Percentiles rank a stretch among this genome's conserved stretches.
These are phyloP conservation scores for Gomphus bonarii DNA, from an alignment of 1,284 basidiomycete species.

Conservation along the genomic window DNA sequence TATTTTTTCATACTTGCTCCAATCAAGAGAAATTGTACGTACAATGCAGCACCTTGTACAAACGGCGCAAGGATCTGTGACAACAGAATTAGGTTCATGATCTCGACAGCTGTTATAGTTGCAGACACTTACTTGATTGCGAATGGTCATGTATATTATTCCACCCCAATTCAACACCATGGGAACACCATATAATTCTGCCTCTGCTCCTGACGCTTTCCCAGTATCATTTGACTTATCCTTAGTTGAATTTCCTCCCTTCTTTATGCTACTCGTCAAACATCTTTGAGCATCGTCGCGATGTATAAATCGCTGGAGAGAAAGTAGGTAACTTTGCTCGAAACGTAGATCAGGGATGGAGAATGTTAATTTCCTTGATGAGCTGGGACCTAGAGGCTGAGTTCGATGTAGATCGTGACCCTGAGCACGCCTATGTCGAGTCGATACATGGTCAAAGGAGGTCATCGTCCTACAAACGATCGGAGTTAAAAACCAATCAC, in stretches of 20 bases:
- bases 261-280: neutral
- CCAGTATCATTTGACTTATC: constrained; percentile 1
- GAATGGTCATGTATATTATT: constrained; percentile 50
- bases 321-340: constrained; percentile 52
- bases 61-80: constrained; percentile 45
- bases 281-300: neutral
- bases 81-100: neutral
- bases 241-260: constrained; percentile 14
- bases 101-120: neutral
- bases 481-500: constrained; percentile 6
- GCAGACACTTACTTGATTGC: constrained; percentile 37
- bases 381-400: neutral
- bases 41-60: constrained; percentile 65
- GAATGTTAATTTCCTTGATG: neutral
- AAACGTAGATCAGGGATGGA: constrained; percentile 61
- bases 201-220: neutral
- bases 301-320: constrained; percentile 21
- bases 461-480: neutral
- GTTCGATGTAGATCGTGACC: neutral
- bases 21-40: constrained; percentile 14
- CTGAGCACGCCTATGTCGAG: neutral
- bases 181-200: constrained; percentile 19
- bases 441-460: constrained; percentile 5
- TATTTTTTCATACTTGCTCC: constrained; percentile 6
- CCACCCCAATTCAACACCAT: constrained; percentile 47